Conservation (phyloP, 2,329 filamentous ascomycete species). For the Aspergillus quadricinctus region DNA sequence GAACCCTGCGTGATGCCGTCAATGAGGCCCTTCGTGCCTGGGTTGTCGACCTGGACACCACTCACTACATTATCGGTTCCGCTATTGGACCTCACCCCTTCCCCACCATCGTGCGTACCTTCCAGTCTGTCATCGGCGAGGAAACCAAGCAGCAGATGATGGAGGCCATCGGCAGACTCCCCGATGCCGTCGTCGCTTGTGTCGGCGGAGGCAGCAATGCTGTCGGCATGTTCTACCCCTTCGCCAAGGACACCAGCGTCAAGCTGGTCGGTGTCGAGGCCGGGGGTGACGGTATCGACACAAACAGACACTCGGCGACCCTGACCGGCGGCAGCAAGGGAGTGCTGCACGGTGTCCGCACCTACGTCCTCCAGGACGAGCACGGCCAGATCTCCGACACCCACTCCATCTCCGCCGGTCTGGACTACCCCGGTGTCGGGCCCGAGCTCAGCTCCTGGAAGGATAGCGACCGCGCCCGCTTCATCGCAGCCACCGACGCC, state of each 20-base stretch:
- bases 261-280: conserved; percentile 92
- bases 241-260: conserved; percentile 77
- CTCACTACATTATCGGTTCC: conserved; percentile 97
- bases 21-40: conserved; percentile 93
- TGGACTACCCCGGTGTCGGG: conserved; percentile 96
- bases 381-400: conserved; percentile 93
- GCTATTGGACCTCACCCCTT: conserved; percentile 97
- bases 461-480: conserved; percentile 78
- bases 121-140: conserved; percentile 92
- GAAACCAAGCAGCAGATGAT: conserved; percentile 93
- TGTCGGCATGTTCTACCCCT: conserved; percentile 97
- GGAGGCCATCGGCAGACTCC: conserved; percentile 77
- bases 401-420: conserved; percentile 91
- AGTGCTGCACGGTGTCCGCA: conserved; percentile 91
- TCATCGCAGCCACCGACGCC: conserved; percentile 85
- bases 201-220: conserved; percentile 95
- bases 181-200: conserved; percentile 93
- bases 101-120: conserved; percentile 93
- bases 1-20: conserved; percentile 79
- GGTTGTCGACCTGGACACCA: conserved; percentile 88
- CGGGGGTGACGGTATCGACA: conserved; percentile 87
- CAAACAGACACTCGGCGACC: conserved; percentile 79
- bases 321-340: conserved; percentile 82
- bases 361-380: conserved; percentile 88
- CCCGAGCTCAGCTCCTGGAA: conserved; percentile 93